phyloP scores from a whole-genome alignment of 192 early-diverging fungal genomes.

The Coemansia sp. region DNA sequence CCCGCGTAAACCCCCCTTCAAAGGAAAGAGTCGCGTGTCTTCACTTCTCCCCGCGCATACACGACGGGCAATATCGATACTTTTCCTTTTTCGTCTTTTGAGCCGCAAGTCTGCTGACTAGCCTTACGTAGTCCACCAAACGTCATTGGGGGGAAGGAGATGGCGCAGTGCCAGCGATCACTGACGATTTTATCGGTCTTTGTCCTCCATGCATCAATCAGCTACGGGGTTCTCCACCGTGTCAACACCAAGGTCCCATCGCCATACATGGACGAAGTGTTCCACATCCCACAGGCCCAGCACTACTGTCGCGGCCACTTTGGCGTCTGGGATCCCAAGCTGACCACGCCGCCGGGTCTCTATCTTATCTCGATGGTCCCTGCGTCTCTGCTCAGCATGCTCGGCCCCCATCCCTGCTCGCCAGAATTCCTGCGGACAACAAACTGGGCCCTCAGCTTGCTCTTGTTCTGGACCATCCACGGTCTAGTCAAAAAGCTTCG shows the following conservation, averaged over 20 bases:
- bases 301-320: constrained; percentile 75
- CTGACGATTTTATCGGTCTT: constrained; percentile 10
- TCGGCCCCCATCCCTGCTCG: constrained; percentile 30
- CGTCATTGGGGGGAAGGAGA: not conserved
- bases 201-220: constrained; percentile 20
- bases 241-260: constrained; percentile 15
- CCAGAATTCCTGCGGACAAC: constrained; percentile 54
- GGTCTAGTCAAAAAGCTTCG: constrained; percentile 37
- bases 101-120: constrained; percentile 1
- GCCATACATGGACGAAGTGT: constrained; percentile 83
- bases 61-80: not conserved
- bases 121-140: not conserved
- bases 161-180: not conserved
- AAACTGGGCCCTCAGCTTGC: constrained; percentile 66
- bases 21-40: not conserved
- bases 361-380: constrained; percentile 55
- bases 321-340: constrained; percentile 80
- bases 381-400: not conserved
- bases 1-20: not conserved
- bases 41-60: not conserved
- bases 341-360: constrained; percentile 97
- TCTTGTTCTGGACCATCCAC: constrained; percentile 52
- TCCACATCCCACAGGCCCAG: constrained; percentile 90
- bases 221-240: constrained; percentile 26
- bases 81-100: not conserved